Conservation (phyloP, 225 moss, liverwort and hornwort genomes). For the Lunularia cruciata region DNA sequence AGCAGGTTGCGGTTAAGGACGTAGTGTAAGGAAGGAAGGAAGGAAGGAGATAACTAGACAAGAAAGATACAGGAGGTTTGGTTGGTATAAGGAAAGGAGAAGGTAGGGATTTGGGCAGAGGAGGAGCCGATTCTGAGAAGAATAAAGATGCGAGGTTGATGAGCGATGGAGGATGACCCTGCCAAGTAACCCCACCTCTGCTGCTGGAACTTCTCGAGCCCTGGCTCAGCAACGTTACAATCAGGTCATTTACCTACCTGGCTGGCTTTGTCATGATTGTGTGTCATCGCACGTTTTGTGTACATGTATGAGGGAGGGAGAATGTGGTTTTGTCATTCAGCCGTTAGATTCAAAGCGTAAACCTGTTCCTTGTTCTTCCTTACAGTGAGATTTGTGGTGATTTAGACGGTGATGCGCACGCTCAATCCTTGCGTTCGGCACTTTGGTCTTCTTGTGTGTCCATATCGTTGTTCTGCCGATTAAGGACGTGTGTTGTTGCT, state of each 20-base stretch:
- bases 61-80: conserved; percentile 1
- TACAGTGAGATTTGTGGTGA: too few species aligned
- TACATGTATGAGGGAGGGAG: too few species aligned
- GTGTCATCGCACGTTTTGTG: too few species aligned
- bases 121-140: conserved; percentile 12
- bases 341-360: too few species aligned
- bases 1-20: conserved; percentile 25
- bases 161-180: conserved; percentile 99
- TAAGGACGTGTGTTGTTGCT: too few species aligned
- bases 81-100: neutral
- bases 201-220: conserved; percentile 60
- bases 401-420: too few species aligned
- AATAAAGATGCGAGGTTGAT: conserved; percentile 36
- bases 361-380: too few species aligned
- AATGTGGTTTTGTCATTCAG: too few species aligned
- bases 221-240: conserved; percentile 88
- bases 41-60: neutral
- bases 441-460: too few species aligned
- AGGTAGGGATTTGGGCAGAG: conserved; percentile 9
- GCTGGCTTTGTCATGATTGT: too few species aligned
- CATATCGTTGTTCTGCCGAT: too few species aligned
- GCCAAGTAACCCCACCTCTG: conserved; percentile 85
- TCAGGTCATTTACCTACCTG: conserved; percentile 53
- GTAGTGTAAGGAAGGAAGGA: neutral
- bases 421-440: too few species aligned